Evolutionary conservation across 73 alveolate species (phyloP), one percentile per base, ranked within the genome.

Genomic region (Blepharisma stoltei): DNA sequence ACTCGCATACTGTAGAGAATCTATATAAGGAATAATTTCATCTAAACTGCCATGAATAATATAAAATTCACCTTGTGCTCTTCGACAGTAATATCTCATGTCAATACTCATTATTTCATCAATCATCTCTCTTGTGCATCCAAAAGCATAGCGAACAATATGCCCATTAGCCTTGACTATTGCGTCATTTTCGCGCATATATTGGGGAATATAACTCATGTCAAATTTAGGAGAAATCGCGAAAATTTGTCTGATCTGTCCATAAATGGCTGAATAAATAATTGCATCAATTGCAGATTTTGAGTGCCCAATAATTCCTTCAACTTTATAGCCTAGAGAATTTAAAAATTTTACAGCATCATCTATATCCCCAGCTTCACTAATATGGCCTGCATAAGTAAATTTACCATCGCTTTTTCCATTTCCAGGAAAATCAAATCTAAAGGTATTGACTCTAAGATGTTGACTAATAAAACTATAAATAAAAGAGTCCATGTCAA

Each of bases 321-420:
- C 43, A 7, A 55, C 71, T 7, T 55, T 20, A 55, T 7, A 55
- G 6, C 43, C 43, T 7, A 14, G 20, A 7, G 20, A 7, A 7
- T 21, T 7, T 14, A 8, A 7, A 8, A 8, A 55, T 14, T 14
- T 8, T 7, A 55, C 71, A 7, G 71, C 71, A 9, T 7, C 43
- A 9, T 55, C 44, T 7, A 55, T 20, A 55, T 7, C 43, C 25
- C 6, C 41, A 20, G 41, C 43, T 55, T 55, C 71, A 7, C 18
- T 21, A 55, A 37, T 8, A 55, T 55, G 18, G 8, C 43, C 43
- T 7, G 46, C 71, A 55, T 7, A 7, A 14, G 71, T 7, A 55
- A 55, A 55, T 6, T 7, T 21, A 7, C 71, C 71, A 7, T 55
- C 71, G 18, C 71, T 55, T 7, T 20, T 21, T 55, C 71, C 71